These are phyloP conservation scores for Ophiostoma populinum DNA, from an alignment of 2,329 filamentous ascomycete species.

Conservation along the genomic window DNA sequence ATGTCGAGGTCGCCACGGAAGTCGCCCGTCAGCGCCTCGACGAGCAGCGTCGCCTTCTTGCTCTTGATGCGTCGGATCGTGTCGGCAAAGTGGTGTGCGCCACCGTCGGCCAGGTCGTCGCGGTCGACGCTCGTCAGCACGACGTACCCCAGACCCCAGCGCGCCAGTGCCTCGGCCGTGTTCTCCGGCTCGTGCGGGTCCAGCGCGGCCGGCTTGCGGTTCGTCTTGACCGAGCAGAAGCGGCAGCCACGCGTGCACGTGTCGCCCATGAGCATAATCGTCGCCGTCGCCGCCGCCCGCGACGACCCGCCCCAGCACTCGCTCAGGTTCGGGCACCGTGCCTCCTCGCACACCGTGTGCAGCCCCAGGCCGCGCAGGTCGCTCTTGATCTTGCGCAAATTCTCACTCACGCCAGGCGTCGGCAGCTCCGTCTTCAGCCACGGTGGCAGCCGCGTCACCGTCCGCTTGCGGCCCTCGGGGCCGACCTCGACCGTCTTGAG, in stretches of 20 bases:
- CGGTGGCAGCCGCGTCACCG: conserved; percentile 60
- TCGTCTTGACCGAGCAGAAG: conserved; percentile 95
- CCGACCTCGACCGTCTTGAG: conserved; percentile 47
- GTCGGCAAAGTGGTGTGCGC: conserved; percentile 78
- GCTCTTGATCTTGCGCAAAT: conserved; percentile 89
- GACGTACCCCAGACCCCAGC: conserved; percentile 93
- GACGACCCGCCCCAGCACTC: conserved; percentile 92
- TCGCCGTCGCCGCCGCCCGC: conserved; percentile 84
- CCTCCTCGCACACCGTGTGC: conserved; percentile 96
- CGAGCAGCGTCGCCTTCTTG: conserved; percentile 58
- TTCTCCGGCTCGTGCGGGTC: conserved; percentile 95
- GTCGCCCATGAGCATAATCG: conserved; percentile 99
- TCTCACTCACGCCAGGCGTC: conserved; percentile 47
- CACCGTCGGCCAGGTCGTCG: conserved; percentile 79
- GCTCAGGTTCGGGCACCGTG: conserved; percentile 89
- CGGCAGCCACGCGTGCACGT: conserved; percentile 92
- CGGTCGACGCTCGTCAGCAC: conserved; percentile 88
- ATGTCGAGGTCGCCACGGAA: conserved; percentile 73
- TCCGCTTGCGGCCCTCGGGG: conserved; percentile 42
- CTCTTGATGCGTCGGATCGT: conserved; percentile 88
- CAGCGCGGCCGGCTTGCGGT: conserved; percentile 53
- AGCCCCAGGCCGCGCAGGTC: conserved; percentile 78
- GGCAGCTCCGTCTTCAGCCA: conserved; percentile 95
- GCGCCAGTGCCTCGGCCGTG: conserved; percentile 76
- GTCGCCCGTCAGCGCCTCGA: conserved; percentile 77